These are phyloP conservation scores for Xylaria sp. DNA, from an alignment of 2,329 filamentous ascomycete species.

Conservation along the genomic window DNA sequence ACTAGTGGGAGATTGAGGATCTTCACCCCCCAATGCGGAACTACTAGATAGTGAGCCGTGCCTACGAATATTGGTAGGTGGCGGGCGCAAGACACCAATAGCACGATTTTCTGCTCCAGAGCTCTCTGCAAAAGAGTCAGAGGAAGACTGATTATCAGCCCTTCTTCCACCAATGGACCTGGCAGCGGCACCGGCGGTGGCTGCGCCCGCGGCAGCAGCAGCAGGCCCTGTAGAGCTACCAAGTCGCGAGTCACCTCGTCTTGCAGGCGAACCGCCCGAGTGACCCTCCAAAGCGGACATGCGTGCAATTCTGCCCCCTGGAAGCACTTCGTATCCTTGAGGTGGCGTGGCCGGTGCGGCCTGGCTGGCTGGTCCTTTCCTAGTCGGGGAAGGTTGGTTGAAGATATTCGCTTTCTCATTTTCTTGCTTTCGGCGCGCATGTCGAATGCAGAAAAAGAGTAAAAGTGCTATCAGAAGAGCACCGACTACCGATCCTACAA, in stretches of 20 bases:
- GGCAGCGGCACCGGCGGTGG: slow-evolving; percentile 50
- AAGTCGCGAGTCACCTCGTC: slow-evolving; percentile 62
- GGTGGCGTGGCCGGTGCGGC: slow-evolving; percentile 48
- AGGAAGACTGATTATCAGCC: slow-evolving; percentile 71
- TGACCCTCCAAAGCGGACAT: slow-evolving; percentile 93
- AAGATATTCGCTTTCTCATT: slow-evolving; percentile 80
- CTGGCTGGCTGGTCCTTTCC: slow-evolving; percentile 61
- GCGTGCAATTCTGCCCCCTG: slow-evolving; percentile 88
- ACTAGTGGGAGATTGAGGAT: slow-evolving; percentile 78
- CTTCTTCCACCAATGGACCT: slow-evolving; percentile 61
- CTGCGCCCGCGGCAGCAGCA: slow-evolving; percentile 58
- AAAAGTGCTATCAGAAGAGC: slow-evolving; percentile 75
- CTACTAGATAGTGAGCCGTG: slow-evolving; percentile 90
- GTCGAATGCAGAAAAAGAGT: slow-evolving; percentile 73
- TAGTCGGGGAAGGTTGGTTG: slow-evolving; percentile 86
- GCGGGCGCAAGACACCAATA: slow-evolving; percentile 66
- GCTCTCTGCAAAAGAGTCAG: slow-evolving; percentile 77
- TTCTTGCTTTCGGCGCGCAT: slow-evolving; percentile 61
- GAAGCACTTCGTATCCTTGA: slow-evolving; percentile 77
- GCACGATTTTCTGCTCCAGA: slow-evolving; percentile 73
- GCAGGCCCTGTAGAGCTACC: slow-evolving; percentile 59
- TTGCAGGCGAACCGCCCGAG: slow-evolving; percentile 69
- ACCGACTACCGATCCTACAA: slow-evolving; percentile 81
- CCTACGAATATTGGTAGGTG: slow-evolving; percentile 71
- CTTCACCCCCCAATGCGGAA: slow-evolving; percentile 77